Percentiles rank a stretch among this genome's conserved stretches.
Evolutionary conservation across 1,139 yeast species (phyloP).

Genomic region (Pichia sp.): DNA sequence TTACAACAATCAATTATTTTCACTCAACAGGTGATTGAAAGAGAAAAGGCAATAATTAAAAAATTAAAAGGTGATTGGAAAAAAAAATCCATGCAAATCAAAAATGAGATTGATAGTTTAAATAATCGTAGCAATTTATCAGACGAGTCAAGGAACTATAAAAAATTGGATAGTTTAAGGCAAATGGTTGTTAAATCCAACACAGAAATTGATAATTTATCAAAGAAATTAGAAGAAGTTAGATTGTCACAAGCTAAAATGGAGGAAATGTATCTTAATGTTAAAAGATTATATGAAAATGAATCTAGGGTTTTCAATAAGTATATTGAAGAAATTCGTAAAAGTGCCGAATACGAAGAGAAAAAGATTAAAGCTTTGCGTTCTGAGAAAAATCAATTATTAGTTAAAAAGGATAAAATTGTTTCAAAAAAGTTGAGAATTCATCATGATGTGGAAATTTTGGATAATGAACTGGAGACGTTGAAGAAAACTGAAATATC

Average conservation of each 20-base stretch:
- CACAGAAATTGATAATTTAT: constrained; percentile 33
- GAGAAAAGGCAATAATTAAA: constrained; percentile 46
- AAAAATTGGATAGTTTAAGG: constrained; percentile 38
- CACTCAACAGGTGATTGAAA: constrained; percentile 48
- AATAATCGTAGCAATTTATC: constrained; percentile 42
- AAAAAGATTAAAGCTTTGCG: constrained; percentile 26
- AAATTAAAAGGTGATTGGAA: constrained; percentile 59
- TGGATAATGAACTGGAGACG: constrained; percentile 30
- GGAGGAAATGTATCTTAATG: constrained; percentile 36
- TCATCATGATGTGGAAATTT: constrained; percentile 24
- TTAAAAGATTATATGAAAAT: constrained; percentile 36
- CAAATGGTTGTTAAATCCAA: constrained; percentile 38
- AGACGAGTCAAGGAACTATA: constrained; percentile 41
- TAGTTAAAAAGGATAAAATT: constrained; percentile 34
- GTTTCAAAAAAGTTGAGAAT: constrained; percentile 27
- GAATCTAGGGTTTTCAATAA: constrained; percentile 33
- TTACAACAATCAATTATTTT: constrained; percentile 58
- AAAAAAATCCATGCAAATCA: constrained; percentile 46
- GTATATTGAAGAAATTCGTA: constrained; percentile 29
- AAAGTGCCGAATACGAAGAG: constrained; percentile 22
- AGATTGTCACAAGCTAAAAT: constrained; percentile 33
- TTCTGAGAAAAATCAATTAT: constrained; percentile 31
- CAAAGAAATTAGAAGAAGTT: constrained; percentile 31
- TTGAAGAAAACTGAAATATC: constrained; percentile 29
- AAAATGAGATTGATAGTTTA: constrained; percentile 52